Evolutionary conservation across 768 basidiomycete genomes (phyloP).

Genomic region (Lactarius hengduanensis): DNA sequence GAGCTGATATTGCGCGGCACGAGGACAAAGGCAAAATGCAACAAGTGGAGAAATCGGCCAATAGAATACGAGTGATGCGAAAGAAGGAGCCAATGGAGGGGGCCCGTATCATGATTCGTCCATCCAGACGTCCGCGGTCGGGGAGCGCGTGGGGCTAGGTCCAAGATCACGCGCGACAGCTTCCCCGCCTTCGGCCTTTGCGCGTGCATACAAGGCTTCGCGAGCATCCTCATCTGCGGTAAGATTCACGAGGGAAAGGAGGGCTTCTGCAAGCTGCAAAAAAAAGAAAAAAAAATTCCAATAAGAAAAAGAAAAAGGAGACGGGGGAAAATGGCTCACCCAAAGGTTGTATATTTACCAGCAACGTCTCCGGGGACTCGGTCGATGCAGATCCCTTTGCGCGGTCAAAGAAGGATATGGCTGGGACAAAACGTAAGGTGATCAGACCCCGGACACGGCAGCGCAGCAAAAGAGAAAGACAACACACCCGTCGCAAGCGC

Average conservation of each 20-base stretch:
- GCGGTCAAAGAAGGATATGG: conserved; percentile 38
- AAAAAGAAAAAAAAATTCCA: background rate
- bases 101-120: conserved; percentile 25
- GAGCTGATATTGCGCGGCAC: background rate
- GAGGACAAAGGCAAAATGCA: background rate
- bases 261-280: conserved; percentile 50
- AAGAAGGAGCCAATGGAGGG: background rate
- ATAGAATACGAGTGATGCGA: background rate
- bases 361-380: conserved; percentile 10
- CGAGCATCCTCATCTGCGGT: conserved; percentile 47
- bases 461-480: conserved; percentile 26
- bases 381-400: conserved; percentile 33
- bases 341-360: conserved; percentile 29
- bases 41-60: background rate
- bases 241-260: conserved; percentile 58
- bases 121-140: conserved; percentile 20
- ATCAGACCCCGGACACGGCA: conserved; percentile 27
- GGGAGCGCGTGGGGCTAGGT: background rate
- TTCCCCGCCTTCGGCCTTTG: conserved; percentile 48
- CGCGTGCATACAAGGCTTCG: conserved; percentile 52
- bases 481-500: conserved; percentile 45
- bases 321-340: conserved; percentile 11
- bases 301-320: background rate
- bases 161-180: conserved; percentile 36
- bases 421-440: conserved; percentile 13